A percentile compares a stretch with the other conserved stretches of the same genome.
These are phyloP conservation scores for Nevesoporus exiguus DNA, from an alignment of 768 basidiomycete genomes.

Conservation along the genomic window DNA sequence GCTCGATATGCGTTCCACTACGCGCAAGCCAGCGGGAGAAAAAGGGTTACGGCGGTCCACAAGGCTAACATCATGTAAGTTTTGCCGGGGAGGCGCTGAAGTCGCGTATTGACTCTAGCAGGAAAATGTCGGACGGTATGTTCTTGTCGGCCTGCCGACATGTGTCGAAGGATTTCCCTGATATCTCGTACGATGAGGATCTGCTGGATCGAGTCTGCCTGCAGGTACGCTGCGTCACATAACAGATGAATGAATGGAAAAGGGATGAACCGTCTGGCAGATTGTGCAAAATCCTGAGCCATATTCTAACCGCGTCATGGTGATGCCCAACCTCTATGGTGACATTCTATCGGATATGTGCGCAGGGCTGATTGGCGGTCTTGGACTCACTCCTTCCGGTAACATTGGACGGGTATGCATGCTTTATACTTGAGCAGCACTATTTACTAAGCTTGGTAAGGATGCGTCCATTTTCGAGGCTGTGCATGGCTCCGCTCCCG, in stretches of 20 bases:
- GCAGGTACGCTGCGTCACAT: constrained; percentile 47
- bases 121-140: constrained; percentile 99
- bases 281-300: constrained; percentile 92
- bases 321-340: constrained; percentile 98
- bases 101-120: constrained; percentile 33
- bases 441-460: constrained; percentile 37
- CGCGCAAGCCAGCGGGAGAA: constrained; percentile 82
- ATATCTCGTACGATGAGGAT: constrained; percentile 93
- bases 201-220: constrained; percentile 95
- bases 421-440: constrained; percentile 1
- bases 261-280: constrained; percentile 35
- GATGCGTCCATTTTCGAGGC: constrained; percentile 99
- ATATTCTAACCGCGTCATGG: constrained; percentile 96
- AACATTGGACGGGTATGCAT: constrained; percentile 86
- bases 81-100: not conserved
- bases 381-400: constrained; percentile 95
- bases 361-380: constrained; percentile 95
- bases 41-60: constrained; percentile 96
- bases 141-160: constrained; percentile 97
- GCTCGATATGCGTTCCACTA: constrained; percentile 99
- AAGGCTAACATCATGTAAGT: constrained; percentile 98
- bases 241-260: not conserved
- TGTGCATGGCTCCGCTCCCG: constrained; percentile 99
- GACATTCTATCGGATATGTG: constrained; percentile 98
- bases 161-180: constrained; percentile 93